phyloP scores from a whole-genome alignment of 2,329 filamentous ascomycete genomes.

The Aureobasidium uvarum region DNA sequence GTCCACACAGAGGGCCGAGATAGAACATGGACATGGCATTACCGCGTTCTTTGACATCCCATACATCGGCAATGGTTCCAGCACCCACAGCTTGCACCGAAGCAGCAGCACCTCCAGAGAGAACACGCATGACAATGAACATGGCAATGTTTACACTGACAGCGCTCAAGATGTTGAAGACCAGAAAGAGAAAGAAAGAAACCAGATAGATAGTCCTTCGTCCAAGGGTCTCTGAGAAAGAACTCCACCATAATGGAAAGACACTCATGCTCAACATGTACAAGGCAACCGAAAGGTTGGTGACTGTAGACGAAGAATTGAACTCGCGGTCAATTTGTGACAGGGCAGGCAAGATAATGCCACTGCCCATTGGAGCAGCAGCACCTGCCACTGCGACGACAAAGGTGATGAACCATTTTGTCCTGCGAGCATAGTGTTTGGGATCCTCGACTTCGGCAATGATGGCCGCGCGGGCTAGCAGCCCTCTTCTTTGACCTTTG shows the following conservation, averaged over 20 bases:
- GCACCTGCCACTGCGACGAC: conserved; percentile 74
- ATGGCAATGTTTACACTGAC: conserved; percentile 68
- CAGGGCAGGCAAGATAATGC: conserved; percentile 74
- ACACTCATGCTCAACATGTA: conserved; percentile 84
- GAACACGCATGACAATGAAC: conserved; percentile 73
- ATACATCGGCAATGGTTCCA: conserved; percentile 79
- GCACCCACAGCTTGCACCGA: conserved; percentile 81
- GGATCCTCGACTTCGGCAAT: conserved; percentile 78
- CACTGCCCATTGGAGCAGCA: conserved; percentile 77
- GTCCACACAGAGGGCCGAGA: conserved; percentile 72
- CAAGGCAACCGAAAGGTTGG: conserved; percentile 72
- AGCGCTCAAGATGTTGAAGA: conserved; percentile 69
- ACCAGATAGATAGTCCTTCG: conserved; percentile 74
- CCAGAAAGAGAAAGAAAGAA: conserved; percentile 68
- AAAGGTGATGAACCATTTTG: conserved; percentile 82
- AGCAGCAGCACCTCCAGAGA: conserved; percentile 72
- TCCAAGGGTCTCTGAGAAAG: conserved; percentile 67
- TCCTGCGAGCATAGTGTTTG: conserved; percentile 66
- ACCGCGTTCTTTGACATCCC: conserved; percentile 70
- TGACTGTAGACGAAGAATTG: conserved; percentile 61
- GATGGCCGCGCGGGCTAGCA: conserved; percentile 68
- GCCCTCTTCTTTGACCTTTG: conserved; percentile 61
- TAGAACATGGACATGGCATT: conserved; percentile 83
- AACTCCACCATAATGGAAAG: conserved; percentile 75
- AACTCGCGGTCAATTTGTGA: conserved; percentile 61